Conservation (phyloP, 345 rosid species). For the Jatropha curcas region DNA sequence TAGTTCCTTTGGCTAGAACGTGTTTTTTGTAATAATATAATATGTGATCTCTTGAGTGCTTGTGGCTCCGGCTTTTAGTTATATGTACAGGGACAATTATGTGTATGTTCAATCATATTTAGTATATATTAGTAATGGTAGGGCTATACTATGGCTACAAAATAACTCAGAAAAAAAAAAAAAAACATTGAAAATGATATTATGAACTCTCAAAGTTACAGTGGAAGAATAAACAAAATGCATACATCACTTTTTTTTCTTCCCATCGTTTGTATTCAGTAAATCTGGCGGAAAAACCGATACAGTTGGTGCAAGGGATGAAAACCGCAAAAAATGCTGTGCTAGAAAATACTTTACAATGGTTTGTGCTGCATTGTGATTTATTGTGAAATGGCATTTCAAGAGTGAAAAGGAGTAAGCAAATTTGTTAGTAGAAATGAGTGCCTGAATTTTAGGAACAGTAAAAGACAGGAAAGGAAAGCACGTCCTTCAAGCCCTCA, state of each 20-base stretch:
- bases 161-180: no score
- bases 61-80: no score
- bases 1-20: no score
- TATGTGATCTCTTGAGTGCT: neutral
- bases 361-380: neutral
- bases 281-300: no score
- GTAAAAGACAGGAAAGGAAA: neutral
- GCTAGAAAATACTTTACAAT: neutral
- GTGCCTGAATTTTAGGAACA: neutral
- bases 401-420: neutral
- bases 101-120: no score
- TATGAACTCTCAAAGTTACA: neutral
- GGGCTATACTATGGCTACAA: no score
- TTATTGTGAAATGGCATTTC: neutral
- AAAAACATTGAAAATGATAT: neutral
- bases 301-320: neutral
- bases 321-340: neutral
- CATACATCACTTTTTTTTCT: no score
- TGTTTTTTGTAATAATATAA: neutral
- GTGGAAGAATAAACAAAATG: no score
- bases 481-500: no score
- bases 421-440: conserved; percentile 2
- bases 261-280: no score
- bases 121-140: no score
- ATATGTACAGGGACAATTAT: no score